Evolutionary conservation across 768 basidiomycete genomes (phyloP).

Genomic region (Cystobasidium ongulense): DNA sequence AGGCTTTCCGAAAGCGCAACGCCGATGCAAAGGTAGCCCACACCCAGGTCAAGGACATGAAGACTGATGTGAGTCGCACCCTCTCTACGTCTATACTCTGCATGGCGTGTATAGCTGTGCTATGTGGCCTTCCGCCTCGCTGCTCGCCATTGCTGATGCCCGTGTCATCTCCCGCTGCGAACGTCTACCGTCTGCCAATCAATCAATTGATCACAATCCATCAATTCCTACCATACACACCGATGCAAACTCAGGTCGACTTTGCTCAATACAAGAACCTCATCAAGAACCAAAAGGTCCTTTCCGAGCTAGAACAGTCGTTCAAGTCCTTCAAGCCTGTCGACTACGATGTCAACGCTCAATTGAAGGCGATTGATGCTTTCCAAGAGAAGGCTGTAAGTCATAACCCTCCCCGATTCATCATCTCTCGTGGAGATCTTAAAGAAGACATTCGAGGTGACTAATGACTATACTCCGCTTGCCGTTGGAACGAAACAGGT

Average conservation of each 20-base stretch:
- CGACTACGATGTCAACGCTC: conserved; percentile 78
- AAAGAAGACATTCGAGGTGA: not conserved
- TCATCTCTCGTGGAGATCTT: too few species aligned
- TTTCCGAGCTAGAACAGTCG: conserved; percentile 85
- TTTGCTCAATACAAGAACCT: conserved; percentile 81
- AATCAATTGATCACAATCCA: not conserved
- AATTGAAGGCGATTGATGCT: conserved; percentile 89
- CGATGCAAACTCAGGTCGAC: conserved; percentile 71
- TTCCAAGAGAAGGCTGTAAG: conserved; percentile 93
- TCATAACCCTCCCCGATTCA: conserved; percentile 36
- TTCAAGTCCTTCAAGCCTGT: conserved; percentile 84
- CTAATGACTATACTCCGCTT: not conserved
- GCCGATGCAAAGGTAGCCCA: conserved; percentile 72
- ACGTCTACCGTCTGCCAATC: not conserved
- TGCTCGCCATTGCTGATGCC: not conserved
- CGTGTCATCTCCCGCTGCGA: not conserved
- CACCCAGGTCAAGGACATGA: conserved; percentile 56
- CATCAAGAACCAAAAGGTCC: conserved; percentile 83
- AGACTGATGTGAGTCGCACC: conserved; percentile 37
- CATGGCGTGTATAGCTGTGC: too few species aligned
- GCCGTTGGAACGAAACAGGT: conserved; percentile 52
- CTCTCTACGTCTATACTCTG: too few species aligned
- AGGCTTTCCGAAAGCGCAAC: conserved; percentile 86
- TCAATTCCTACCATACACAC: not conserved
- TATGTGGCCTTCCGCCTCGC: too few species aligned